These are phyloP conservation scores for Fragosphaeria purpurea DNA, from an alignment of 2,329 filamentous ascomycete species.

Conservation along the genomic window DNA sequence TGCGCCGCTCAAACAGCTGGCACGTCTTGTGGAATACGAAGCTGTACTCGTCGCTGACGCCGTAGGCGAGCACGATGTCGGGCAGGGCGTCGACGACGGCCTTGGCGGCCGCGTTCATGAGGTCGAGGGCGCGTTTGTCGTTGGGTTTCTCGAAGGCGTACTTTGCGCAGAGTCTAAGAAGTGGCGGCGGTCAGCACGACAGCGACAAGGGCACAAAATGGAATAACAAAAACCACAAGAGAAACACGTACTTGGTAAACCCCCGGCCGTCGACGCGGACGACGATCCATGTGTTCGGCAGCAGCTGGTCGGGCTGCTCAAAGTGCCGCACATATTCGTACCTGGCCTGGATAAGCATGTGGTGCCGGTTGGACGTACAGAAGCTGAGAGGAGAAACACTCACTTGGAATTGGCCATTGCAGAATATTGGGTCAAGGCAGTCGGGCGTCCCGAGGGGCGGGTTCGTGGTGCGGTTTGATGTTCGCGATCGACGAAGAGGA, in stretches of 20 bases:
- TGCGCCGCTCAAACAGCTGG: slow-evolving; percentile 73
- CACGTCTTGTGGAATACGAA: slow-evolving; percentile 83
- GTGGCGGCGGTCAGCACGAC: background rate
- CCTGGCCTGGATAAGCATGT: slow-evolving; percentile 32
- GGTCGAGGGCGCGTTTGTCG: slow-evolving; percentile 71
- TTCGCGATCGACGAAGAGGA: no score
- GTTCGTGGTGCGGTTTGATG: no score
- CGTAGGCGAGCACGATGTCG: slow-evolving; percentile 81
- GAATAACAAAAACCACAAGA: no score
- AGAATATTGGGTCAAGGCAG: background rate
- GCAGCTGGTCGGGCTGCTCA: slow-evolving; percentile 68
- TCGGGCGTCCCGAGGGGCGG: no score
- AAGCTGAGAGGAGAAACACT: background rate
- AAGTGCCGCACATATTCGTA: slow-evolving; percentile 92
- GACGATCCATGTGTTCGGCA: slow-evolving; percentile 93
- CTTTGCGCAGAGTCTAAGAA: slow-evolving; percentile 61
- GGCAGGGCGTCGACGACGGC: slow-evolving; percentile 74
- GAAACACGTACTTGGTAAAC: slow-evolving; percentile 66
- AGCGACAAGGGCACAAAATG: background rate
- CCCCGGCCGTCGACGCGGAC: slow-evolving; percentile 88
- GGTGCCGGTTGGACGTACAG: background rate
- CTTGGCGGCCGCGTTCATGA: slow-evolving; percentile 91
- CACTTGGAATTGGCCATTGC: slow-evolving; percentile 20
- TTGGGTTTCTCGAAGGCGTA: slow-evolving; percentile 90
- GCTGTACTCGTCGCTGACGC: slow-evolving; percentile 90